Conservation (phyloP, 225 moss, liverwort and hornwort genomes). For the Sphagnum contortum region DNA sequence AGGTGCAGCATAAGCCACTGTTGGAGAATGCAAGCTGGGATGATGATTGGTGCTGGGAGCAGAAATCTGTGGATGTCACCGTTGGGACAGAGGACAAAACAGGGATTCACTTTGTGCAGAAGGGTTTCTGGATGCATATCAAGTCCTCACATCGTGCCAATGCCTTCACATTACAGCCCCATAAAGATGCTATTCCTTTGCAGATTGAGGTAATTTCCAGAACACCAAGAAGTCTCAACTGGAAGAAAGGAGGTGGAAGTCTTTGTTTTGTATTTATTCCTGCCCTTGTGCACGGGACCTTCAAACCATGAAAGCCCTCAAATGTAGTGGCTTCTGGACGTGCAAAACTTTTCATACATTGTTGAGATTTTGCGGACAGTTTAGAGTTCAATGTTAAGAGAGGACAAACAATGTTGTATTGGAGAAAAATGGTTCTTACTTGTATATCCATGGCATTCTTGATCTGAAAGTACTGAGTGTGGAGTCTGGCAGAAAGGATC, state of each 20-base stretch:
- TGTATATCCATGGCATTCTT: too few species aligned
- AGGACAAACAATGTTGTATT: too few species aligned
- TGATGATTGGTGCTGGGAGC: conserved; percentile 92
- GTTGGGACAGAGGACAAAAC: conserved; percentile 55
- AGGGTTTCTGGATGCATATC: conserved; percentile 70
- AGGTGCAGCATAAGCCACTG: conserved; percentile 43
- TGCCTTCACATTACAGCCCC: conserved; percentile 56
- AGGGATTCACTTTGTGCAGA: conserved; percentile 56
- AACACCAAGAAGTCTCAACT: too few species aligned
- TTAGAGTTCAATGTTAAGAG: too few species aligned
- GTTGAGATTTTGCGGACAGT: too few species aligned
- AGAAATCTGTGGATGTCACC: conserved; percentile 48
- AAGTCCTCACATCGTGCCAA: conserved; percentile 62
- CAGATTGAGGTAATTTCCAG: conserved; percentile 40
- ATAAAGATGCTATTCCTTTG: conserved; percentile 47
- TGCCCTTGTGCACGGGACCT: too few species aligned
- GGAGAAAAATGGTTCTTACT: too few species aligned
- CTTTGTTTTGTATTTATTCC: too few species aligned
- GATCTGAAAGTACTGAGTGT: not conserved
- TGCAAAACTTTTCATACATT: too few species aligned
- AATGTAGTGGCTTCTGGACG: too few species aligned
- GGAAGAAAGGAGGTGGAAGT: not conserved
- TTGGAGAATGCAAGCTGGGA: conserved; percentile 39
- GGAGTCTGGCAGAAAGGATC: conserved; percentile 54
- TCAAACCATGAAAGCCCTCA: too few species aligned